Percentiles rank a stretch among this genome's conserved stretches.
These are phyloP conservation scores for Geotrichum fermentans DNA, from an alignment of 1,139 yeast genomes.

Conservation along the genomic window DNA sequence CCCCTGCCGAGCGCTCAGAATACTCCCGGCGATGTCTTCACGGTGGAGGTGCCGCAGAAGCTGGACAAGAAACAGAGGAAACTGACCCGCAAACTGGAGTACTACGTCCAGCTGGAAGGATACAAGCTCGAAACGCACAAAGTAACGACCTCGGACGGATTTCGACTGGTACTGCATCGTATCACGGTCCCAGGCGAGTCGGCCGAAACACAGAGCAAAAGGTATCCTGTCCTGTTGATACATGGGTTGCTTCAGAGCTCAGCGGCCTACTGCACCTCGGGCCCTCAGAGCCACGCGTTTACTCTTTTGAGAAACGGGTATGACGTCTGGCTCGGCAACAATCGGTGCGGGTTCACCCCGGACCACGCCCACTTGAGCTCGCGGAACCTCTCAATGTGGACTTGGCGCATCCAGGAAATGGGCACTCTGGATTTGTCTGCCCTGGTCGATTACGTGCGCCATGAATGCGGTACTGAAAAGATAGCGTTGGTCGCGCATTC, in stretches of 20 bases:
- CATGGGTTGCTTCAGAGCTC: constrained; percentile 88
- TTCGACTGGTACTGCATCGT: constrained; percentile 58
- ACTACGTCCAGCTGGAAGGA: constrained; percentile 60
- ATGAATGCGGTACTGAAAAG: constrained; percentile 42
- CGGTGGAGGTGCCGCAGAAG: neutral
- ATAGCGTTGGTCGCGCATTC: constrained; percentile 75
- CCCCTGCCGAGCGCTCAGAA: neutral
- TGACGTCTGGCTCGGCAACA: constrained; percentile 94
- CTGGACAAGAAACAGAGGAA: constrained; percentile 4
- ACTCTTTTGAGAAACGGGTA: constrained; percentile 57
- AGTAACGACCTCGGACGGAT: constrained; percentile 78
- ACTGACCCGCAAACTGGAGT: constrained; percentile 41
- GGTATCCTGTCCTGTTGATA: constrained; percentile 61
- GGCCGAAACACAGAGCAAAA: constrained; percentile 30
- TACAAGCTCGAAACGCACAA: constrained; percentile 55
- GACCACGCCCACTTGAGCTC: constrained; percentile 47
- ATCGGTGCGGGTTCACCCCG: constrained; percentile 78
- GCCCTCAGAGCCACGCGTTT: constrained; percentile 69
- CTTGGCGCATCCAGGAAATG: constrained; percentile 84
- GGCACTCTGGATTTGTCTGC: constrained; percentile 73
- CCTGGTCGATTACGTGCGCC: constrained; percentile 57
- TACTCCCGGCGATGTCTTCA: neutral
- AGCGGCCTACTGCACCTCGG: constrained; percentile 77
- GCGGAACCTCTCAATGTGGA: constrained; percentile 49
- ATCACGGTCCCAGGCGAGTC: constrained; percentile 49